A percentile compares a stretch with the other conserved stretches of the same genome.
Evolutionary conservation across 345 rosid species (phyloP).

Genomic region (Lumnitzera racemosa): DNA sequence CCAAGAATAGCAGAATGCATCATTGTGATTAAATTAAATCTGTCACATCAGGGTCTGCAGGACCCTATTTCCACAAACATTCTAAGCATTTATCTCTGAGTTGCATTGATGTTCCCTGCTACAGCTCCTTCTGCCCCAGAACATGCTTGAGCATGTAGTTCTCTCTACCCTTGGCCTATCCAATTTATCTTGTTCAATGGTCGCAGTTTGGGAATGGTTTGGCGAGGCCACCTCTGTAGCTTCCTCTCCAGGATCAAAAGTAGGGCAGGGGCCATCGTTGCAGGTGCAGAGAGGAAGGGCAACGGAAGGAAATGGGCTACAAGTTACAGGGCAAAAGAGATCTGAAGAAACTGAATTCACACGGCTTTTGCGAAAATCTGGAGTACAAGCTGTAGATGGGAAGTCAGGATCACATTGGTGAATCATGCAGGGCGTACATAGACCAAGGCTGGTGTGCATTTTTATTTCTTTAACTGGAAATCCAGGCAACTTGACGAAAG

Average conservation of each 20-base stretch:
- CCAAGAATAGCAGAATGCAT: neutral
- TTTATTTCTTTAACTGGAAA: constrained; percentile 58
- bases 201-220: constrained; percentile 25
- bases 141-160: constrained; percentile 87
- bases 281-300: constrained; percentile 85
- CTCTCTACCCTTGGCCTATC: constrained; percentile 75
- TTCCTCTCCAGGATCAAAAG: constrained; percentile 53
- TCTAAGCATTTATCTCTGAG: constrained; percentile 80
- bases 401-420: constrained; percentile 51
- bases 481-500: constrained; percentile 61
- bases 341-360: constrained; percentile 81
- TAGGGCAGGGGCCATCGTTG: constrained; percentile 73
- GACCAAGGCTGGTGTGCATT: constrained; percentile 63
- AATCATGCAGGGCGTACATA: constrained; percentile 90
- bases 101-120: constrained; percentile 98
- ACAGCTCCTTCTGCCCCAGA: constrained; percentile 99
- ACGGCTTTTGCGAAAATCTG: constrained; percentile 58
- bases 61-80: constrained; percentile 9
- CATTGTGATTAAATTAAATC: constrained; percentile 4
- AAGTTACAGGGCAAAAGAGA: constrained; percentile 77
- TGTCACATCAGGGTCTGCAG: neutral
- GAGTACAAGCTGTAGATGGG: constrained; percentile 49
- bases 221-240: constrained; percentile 48
- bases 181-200: constrained; percentile 56
- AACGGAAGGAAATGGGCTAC: constrained; percentile 92